phyloP scores from a whole-genome alignment of 2,329 filamentous ascomycete species.

The Colletotrichum cordylinicola region DNA sequence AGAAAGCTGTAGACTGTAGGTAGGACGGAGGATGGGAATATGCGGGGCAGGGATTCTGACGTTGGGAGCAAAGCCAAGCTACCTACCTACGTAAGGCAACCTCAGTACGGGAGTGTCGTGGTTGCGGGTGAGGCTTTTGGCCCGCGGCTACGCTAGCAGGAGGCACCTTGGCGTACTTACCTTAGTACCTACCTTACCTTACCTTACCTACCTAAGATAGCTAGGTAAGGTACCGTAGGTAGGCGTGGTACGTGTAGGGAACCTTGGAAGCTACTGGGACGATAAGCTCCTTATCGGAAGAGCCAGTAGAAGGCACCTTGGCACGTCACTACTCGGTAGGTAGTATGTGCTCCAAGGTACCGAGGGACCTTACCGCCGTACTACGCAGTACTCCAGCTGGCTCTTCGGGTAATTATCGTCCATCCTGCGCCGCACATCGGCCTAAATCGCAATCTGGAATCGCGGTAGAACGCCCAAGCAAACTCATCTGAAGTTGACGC shows the following conservation, averaged over 20 bases:
- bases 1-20: background rate
- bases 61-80: background rate
- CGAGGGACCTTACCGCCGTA: background rate
- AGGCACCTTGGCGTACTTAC: background rate
- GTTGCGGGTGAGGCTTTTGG: conserved; percentile 11
- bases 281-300: conserved; percentile 5
- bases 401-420: background rate
- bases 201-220: background rate
- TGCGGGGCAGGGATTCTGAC: background rate
- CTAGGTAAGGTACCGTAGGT: too few relatives aligned
- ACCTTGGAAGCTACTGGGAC: background rate
- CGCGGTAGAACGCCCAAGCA: conserved; percentile 5
- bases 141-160: background rate
- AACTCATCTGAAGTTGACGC: background rate
- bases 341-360: background rate
- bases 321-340: too few relatives aligned
- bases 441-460: conserved; percentile 6
- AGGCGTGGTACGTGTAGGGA: background rate
- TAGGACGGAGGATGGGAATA: background rate
- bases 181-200: background rate
- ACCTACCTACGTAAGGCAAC: background rate
- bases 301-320: background rate
- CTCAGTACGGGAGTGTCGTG: background rate
- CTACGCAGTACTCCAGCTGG: background rate
- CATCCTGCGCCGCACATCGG: background rate